Evolutionary conservation across 805 yeast genomes (phyloP).

Genomic region (Spathaspora gorwiae): DNA sequence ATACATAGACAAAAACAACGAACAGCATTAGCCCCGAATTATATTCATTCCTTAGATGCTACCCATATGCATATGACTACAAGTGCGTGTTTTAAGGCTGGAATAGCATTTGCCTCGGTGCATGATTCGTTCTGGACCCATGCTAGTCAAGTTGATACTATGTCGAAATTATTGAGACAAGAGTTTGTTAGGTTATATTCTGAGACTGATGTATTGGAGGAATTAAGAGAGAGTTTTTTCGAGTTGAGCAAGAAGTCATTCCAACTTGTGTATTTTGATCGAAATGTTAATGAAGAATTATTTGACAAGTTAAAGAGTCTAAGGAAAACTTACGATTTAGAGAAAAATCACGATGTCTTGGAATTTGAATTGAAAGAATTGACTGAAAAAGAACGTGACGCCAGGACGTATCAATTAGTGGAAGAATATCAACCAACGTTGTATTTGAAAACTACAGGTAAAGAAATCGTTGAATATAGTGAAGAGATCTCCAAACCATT

Average conservation of each 20-base stretch:
- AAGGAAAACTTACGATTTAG: neutral
- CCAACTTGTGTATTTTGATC: slow-evolving; percentile 32
- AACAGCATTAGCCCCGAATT: slow-evolving; percentile 41
- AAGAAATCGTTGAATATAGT: slow-evolving; percentile 2
- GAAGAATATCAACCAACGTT: slow-evolving; percentile 19
- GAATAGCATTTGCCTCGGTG: slow-evolving; percentile 32
- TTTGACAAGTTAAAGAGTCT: slow-evolving; percentile 2
- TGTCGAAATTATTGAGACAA: slow-evolving; percentile 25
- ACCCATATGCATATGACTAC: slow-evolving; percentile 36
- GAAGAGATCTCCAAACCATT: neutral
- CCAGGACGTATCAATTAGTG: slow-evolving; percentile 6
- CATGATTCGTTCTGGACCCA: slow-evolving; percentile 45
- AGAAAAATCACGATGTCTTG: neutral
- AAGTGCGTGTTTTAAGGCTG: slow-evolving; percentile 14
- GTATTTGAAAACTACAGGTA: slow-evolving; percentile 5
- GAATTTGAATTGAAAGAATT: slow-evolving; percentile 1
- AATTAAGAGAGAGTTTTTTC: slow-evolving; percentile 22
- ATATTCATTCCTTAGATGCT: slow-evolving; percentile 40
- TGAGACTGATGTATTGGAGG: slow-evolving; percentile 17
- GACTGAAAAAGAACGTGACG: slow-evolving; percentile 3
- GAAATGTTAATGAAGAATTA: slow-evolving; percentile 9
- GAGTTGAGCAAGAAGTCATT: slow-evolving; percentile 17
- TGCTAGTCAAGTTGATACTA: slow-evolving; percentile 23
- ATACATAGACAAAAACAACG: slow-evolving; percentile 26
- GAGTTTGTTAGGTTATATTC: slow-evolving; percentile 33